Evolutionary conservation across 176 grass and related monocot genomes (phyloP), one percentile per base, ranked within the genome.

Genomic region (Eremochloa ophiuroides): DNA sequence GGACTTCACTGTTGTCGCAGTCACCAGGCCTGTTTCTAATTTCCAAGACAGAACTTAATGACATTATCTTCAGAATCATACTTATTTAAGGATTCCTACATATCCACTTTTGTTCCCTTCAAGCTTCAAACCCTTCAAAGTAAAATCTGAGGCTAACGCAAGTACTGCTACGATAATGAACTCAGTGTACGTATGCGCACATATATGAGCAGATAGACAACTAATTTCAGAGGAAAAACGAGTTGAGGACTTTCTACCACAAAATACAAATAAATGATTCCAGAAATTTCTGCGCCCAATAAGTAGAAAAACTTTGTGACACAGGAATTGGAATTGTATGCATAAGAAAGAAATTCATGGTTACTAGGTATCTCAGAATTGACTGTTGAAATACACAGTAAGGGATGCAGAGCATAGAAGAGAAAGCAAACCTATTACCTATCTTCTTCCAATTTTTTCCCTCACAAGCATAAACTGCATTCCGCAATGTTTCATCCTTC

Each of bases 361-460:
- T 87, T 55, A 62, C 20, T 83, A 72, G 34, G 65, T 64, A 65
- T 64, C 44, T 70, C 47, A 34, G 59, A 80, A 74, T 68, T 75
- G 40, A 4, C 40, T 60, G 23, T 69, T 69, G 50, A 62, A 66
- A 68, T 66, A 66, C 28, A 80, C 14, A 35, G 17, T 61, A 66
- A 55, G 10, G 53, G 63, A 77, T 74, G 31, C 10, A 77, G 78
- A 80, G 47, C 27, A 77, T 34, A 48, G 78, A 82, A 25, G 55
- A 78, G 73, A 86, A 86, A 69, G 16, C 51, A 64, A 65, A 98
- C 96, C 96, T 89, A 98, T 95, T n/a, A n/a, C n/a, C n/a, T n/a
- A n/a, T n/a, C 86, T 91, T 98, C 85, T 98, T 98, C 96, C 96
- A 98, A 35, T 81, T 87, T 95, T 84, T 95, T 64, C 88, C 96